phyloP scores from a whole-genome alignment of 352 stramenopile genomes.

The Globisporangium parvum region DNA sequence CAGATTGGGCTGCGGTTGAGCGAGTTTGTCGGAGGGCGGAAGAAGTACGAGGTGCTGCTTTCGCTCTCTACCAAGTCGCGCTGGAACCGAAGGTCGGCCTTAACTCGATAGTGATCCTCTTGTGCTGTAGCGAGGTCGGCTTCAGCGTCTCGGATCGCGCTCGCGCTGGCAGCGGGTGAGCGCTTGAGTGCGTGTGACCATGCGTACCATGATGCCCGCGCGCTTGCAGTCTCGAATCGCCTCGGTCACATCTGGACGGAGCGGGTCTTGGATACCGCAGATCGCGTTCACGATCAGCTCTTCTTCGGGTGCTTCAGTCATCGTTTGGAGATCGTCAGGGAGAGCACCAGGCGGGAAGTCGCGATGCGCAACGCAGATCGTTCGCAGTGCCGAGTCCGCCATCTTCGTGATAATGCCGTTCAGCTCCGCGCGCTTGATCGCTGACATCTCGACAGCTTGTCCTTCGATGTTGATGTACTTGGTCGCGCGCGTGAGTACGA shows the following conservation, averaged over 20 bases:
- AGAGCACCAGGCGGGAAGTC: constrained; percentile 57
- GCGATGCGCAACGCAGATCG: constrained; percentile 82
- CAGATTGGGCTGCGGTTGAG: too few relatives aligned
- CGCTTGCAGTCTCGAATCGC: constrained; percentile 92
- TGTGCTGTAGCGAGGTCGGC: too few relatives aligned
- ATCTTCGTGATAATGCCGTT: constrained; percentile 68
- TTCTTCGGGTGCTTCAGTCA: constrained; percentile 58
- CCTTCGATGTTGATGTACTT: constrained; percentile 66
- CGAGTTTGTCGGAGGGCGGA: too few relatives aligned
- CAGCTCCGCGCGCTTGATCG: constrained; percentile 61
- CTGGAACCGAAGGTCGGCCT: too few relatives aligned
- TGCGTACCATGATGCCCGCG: constrained; percentile 97
- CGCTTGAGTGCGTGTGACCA: too few relatives aligned
- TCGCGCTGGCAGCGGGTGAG: too few relatives aligned
- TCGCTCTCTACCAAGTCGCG: too few relatives aligned
- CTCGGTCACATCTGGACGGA: constrained; percentile 91
- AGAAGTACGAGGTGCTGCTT: too few relatives aligned
- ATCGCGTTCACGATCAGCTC: constrained; percentile 85
- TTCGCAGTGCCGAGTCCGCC: constrained; percentile 79
- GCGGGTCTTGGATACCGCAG: constrained; percentile 95
- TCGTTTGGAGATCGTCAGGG: constrained; percentile 48
- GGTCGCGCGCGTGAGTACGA: constrained; percentile 51
- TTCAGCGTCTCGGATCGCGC: too few relatives aligned
- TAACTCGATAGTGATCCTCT: too few relatives aligned
- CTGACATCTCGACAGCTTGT: constrained; percentile 39